Base-by-base conservation (phyloP, 345 rosid species). In the Brassica rapa region DNA sequence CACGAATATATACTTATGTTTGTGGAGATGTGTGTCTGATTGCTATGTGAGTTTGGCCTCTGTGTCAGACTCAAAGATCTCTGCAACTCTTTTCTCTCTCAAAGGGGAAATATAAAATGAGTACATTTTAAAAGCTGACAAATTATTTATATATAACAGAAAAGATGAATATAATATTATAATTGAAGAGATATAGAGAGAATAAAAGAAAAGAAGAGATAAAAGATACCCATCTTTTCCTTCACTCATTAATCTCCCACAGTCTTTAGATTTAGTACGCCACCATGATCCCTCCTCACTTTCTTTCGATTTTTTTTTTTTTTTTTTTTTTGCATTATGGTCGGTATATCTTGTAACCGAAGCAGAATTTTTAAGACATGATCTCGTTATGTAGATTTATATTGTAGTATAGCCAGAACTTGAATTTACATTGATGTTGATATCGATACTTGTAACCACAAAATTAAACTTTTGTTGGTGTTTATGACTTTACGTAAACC, bases 1-100 rank as follows among this genome's bases (percentile, higher is more conserved):
- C 74, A 68, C 60, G 65, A 72, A 73, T 73, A 73, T 73, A 74
- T 62, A 80, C 83, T 63, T 80, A 66, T 64, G 79, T 75, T 74
- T 75, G 46, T 68, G 82, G 82, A 74, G 79, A 68, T 69, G 66
- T 80, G 66, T 57, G 78, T 74, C 76, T 75, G 83, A 80, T 80
- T 80, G 79, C 62, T 80, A 57, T 80, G 83, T 80, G 79, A 80
- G 83, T 80, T 75, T 80, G 83, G 84, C 76, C 80, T 70, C 74
- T 81, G 83, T 90, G 92, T 88, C 90, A 87, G 89, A 83, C 85
- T 76, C 81, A 60, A 70, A 75, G 74, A 79, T 85, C 91, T 89
- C 89, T 88, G 92, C 94, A 84, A 86, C 86, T 84, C 74, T 75
- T 80, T 80, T 73, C 77, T 59, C 24, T 76, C 85, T 73, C 80